phyloP scores from a whole-genome alignment of 2,329 filamentous ascomycete genomes.

The Didymellaceae sp. region DNA sequence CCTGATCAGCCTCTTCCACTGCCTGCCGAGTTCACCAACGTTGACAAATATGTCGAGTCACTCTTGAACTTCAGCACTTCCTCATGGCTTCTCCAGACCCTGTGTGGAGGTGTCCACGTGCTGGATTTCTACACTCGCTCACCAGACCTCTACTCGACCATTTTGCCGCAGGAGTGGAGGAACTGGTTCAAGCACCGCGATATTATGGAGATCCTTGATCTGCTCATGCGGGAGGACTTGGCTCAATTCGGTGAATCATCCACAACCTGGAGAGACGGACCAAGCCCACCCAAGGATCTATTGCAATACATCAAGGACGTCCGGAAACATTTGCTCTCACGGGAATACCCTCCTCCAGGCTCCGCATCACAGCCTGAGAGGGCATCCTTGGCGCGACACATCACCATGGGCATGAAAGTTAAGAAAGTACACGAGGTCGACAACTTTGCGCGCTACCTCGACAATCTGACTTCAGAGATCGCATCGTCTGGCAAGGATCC shows the following conservation, averaged over 20 bases:
- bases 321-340: constrained; percentile 69
- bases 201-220: constrained; percentile 77
- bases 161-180: constrained; percentile 83
- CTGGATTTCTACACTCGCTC: constrained; percentile 92
- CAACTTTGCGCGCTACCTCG: constrained; percentile 86
- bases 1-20: constrained; percentile 68
- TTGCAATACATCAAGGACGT: constrained; percentile 75
- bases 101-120: constrained; percentile 98
- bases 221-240: constrained; percentile 81
- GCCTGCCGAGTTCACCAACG: constrained; percentile 69
- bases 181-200: constrained; percentile 74
- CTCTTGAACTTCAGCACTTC: constrained; percentile 78
- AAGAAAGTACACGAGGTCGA: constrained; percentile 96
- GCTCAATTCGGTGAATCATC: constrained; percentile 40
- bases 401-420: constrained; percentile 89
- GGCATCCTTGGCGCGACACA: constrained; percentile 69
- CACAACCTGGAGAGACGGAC: constrained; percentile 52
- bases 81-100: constrained; percentile 78
- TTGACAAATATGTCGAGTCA: constrained; percentile 79
- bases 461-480: constrained; percentile 67
- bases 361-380: constrained; percentile 47
- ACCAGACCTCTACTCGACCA: constrained; percentile 78
- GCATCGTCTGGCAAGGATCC: constrained; percentile 36
- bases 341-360: constrained; percentile 60
- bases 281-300: constrained; percentile 62